These are phyloP conservation scores for Arabidopsis suecica DNA, from an alignment of 345 rosid genomes.

Conservation along the genomic window DNA sequence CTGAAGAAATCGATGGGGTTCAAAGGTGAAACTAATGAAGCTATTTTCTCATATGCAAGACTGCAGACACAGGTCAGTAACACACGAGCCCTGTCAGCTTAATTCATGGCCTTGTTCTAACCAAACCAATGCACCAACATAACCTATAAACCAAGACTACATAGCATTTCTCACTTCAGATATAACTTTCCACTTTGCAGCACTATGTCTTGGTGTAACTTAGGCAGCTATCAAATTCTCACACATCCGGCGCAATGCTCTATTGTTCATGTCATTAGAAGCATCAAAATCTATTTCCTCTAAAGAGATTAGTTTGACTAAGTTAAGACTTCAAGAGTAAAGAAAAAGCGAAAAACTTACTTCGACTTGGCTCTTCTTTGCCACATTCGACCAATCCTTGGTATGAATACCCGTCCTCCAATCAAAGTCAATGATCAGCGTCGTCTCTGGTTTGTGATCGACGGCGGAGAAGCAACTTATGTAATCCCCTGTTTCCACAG, in stretches of 20 bases:
- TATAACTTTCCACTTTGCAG: background rate
- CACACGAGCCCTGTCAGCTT: too few species aligned
- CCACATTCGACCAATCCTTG: constrained; percentile 86
- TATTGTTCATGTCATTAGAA: background rate
- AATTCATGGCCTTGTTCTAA: background rate
- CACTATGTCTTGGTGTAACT: constrained; percentile 4
- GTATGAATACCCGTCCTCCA: constrained; percentile 88
- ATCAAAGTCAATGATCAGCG: constrained; percentile 70
- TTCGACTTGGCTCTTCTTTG: constrained; percentile 86
- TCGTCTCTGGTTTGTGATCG: constrained; percentile 58
- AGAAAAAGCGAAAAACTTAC: constrained; percentile 52
- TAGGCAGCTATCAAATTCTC: constrained; percentile 7
- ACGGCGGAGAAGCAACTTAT: constrained; percentile 71
- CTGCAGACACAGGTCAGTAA: too few species aligned
- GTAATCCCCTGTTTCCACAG: constrained; percentile 78
- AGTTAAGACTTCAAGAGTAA: background rate
- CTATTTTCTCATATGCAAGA: constrained; percentile 3
- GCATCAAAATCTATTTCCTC: constrained; percentile 13
- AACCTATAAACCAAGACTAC: constrained; percentile 20
- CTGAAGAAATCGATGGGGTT: background rate
- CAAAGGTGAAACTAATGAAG: background rate
- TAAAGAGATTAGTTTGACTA: constrained; percentile 21
- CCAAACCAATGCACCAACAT: constrained; percentile 16
- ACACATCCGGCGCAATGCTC: constrained; percentile 8
- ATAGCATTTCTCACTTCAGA: background rate